These are phyloP conservation scores for Mimosa bimucronata DNA, from an alignment of 306 rosid species.

Conservation along the genomic window DNA sequence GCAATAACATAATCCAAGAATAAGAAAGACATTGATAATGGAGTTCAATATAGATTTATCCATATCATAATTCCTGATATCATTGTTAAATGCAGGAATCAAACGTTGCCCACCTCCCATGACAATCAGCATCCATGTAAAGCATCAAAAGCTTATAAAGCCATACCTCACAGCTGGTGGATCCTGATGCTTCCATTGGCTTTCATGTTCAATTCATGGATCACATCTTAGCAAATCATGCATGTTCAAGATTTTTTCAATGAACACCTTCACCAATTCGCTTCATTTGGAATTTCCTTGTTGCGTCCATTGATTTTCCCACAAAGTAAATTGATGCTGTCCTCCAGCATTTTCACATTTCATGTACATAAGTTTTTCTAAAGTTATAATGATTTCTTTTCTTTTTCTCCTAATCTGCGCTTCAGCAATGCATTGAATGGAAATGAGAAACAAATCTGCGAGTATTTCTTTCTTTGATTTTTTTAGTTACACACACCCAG, in stretches of 20 bases:
- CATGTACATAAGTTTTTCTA: slow-evolving; percentile 14
- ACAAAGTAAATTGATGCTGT: slow-evolving; percentile 7
- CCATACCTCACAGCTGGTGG: slow-evolving; percentile 50
- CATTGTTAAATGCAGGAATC: slow-evolving; percentile 51
- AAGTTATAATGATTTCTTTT: slow-evolving; percentile 9
- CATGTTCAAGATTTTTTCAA: slow-evolving; percentile 16
- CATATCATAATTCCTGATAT: slow-evolving; percentile 9
- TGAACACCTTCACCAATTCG: not conserved
- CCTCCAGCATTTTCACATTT: not conserved
- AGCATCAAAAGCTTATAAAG: slow-evolving; percentile 37
- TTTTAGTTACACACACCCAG: not conserved
- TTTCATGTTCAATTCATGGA: slow-evolving; percentile 35
- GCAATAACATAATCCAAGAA: not conserved
- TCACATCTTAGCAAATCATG: slow-evolving; percentile 34
- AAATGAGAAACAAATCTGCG: not conserved
- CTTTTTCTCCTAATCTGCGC: not conserved
- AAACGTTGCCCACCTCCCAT: slow-evolving; percentile 54
- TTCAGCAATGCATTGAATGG: not conserved
- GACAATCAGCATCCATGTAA: slow-evolving; percentile 50
- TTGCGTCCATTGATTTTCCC: slow-evolving; percentile 24
- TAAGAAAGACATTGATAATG: not conserved
- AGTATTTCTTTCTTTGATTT: not conserved
- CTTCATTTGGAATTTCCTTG: slow-evolving; percentile 1
- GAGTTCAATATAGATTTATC: not conserved
- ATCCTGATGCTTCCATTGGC: slow-evolving; percentile 35